These are phyloP conservation scores for Raffaelea arxii DNA, from an alignment of 2,329 filamentous ascomycete genomes.

Conservation along the genomic window DNA sequence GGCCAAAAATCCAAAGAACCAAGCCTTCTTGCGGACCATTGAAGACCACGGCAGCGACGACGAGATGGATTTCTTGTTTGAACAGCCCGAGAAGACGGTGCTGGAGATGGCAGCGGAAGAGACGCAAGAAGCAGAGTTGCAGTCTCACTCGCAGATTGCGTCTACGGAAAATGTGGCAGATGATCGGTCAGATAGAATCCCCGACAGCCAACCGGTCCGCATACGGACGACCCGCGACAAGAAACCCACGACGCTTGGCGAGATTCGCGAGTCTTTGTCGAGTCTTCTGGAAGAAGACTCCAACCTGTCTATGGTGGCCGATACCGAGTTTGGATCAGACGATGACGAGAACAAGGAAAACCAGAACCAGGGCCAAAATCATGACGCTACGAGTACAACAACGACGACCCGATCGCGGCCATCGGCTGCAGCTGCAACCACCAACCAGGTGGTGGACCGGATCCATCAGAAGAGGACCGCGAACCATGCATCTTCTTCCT, in stretches of 20 bases:
- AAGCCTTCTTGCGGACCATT: conserved; percentile 82
- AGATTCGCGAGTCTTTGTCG: conserved; percentile 76
- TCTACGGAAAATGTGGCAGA: neutral
- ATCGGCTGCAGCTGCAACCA: no score
- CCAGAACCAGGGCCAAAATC: conserved; percentile 23
- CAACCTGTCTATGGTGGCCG: conserved; percentile 34
- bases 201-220: conserved; percentile 20
- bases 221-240: conserved; percentile 52
- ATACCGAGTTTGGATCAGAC: conserved; percentile 30
- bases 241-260: conserved; percentile 65
- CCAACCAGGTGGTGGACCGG: conserved; percentile 61
- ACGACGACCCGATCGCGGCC: no score
- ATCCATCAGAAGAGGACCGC: conserved; percentile 55
- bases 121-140: conserved; percentile 24
- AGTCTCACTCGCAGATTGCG: neutral
- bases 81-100: conserved; percentile 20
- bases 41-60: conserved; percentile 72
- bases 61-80: conserved; percentile 60
- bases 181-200: no score
- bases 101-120: conserved; percentile 24
- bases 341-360: conserved; percentile 50
- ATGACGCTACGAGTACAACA: conserved; percentile 21
- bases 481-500: conserved; percentile 18
- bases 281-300: conserved; percentile 66
- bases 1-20: conserved; percentile 77